Evolutionary conservation across 768 basidiomycete genomes (phyloP).

Genomic region (Boletus edulis): DNA sequence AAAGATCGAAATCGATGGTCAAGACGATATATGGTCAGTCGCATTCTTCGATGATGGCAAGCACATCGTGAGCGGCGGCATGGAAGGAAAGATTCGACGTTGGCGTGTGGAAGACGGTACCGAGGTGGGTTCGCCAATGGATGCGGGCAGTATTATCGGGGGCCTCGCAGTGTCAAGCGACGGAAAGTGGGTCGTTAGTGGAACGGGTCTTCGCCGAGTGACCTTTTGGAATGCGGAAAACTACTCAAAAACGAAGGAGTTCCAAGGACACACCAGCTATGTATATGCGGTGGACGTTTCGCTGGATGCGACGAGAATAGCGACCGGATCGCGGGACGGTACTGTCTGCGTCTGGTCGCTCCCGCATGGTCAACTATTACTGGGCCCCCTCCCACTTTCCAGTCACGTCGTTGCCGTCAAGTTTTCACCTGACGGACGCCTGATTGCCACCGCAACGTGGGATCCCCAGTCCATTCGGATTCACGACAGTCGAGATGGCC

Average conservation of each 20-base stretch:
- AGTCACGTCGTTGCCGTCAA: neutral
- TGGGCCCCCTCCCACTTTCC: neutral
- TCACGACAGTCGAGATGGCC: neutral
- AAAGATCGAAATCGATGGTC: neutral
- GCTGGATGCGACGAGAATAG: neutral
- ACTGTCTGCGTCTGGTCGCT: slow-evolving; percentile 7
- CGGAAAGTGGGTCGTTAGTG: slow-evolving; percentile 2
- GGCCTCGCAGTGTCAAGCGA: neutral
- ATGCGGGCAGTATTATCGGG: neutral
- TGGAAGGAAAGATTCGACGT: neutral
- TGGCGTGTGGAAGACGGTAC: slow-evolving; percentile 4
- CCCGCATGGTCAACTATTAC: neutral
- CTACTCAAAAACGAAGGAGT: neutral
- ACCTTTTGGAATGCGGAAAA: neutral
- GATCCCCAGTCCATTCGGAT: neutral
- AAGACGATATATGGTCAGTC: neutral
- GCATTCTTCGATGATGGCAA: neutral
- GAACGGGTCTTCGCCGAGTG: neutral
- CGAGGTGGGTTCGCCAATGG: neutral
- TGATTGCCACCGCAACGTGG: neutral
- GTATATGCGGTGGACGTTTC: slow-evolving; percentile 3
- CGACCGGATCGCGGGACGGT: neutral
- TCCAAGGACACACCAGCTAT: neutral
- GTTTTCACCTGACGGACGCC: slow-evolving; percentile 9
- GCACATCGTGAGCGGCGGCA: neutral